phyloP scores from a whole-genome alignment of 2,329 filamentous ascomycete species.

The Phoma sp. region DNA sequence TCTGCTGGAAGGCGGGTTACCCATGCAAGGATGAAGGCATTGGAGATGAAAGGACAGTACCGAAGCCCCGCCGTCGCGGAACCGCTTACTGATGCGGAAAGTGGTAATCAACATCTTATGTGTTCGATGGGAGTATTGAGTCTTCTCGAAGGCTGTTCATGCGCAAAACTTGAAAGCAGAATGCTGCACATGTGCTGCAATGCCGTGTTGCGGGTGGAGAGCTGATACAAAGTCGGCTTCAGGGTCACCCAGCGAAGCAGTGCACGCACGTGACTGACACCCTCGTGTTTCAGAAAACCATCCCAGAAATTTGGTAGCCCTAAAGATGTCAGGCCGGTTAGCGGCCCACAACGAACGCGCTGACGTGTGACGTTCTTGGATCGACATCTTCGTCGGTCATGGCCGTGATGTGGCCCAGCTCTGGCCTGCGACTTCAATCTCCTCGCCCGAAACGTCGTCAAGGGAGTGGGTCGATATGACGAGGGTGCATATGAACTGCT shows the following conservation, averaged over 20 bases:
- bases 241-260: slow-evolving; percentile 3
- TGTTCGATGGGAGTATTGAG: background rate
- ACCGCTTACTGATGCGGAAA: background rate
- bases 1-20: slow-evolving; percentile 20
- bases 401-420: slow-evolving; percentile 15
- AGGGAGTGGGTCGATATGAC: slow-evolving; percentile 17
- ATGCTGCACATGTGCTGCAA: background rate
- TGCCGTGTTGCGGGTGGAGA: background rate
- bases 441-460: slow-evolving; percentile 10
- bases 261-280: slow-evolving; percentile 5
- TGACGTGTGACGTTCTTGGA: slow-evolving; percentile 28
- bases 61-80: slow-evolving; percentile 8
- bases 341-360: slow-evolving; percentile 22
- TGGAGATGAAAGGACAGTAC: slow-evolving; percentile 35
- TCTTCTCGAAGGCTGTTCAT: background rate
- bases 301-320: slow-evolving; percentile 10
- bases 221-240: slow-evolving; percentile 13
- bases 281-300: slow-evolving; percentile 13
- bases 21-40: slow-evolving; percentile 29
- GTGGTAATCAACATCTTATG: background rate
- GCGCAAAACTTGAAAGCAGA: background rate
- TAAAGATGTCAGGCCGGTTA: slow-evolving; percentile 17
- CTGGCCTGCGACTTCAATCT: slow-evolving; percentile 9
- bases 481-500: slow-evolving; percentile 17
- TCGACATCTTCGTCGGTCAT: slow-evolving; percentile 15